These are phyloP conservation scores for Phoenix dactylifera DNA, from an alignment of 176 grass and related monocot species.

Conservation along the genomic window DNA sequence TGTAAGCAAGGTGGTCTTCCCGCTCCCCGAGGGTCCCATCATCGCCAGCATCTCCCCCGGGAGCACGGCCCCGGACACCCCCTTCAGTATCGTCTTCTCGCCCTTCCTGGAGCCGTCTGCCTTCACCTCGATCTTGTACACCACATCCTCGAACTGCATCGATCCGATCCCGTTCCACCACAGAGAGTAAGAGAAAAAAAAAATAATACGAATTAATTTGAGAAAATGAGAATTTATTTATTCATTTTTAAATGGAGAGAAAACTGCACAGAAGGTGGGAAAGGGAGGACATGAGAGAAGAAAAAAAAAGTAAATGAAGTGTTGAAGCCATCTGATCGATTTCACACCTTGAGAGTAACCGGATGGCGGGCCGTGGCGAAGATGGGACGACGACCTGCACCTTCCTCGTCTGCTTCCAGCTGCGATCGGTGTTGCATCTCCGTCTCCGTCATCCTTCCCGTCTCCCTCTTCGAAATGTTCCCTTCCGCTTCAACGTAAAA, in stretches of 20 bases:
- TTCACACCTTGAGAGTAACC: neutral
- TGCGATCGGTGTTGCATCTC: no score
- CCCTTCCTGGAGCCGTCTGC: neutral
- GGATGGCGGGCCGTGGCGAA: neutral
- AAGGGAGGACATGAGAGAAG: neutral
- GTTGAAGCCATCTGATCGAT: no score
- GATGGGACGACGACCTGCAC: neutral
- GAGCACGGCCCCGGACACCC: neutral
- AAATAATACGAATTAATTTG: neutral
- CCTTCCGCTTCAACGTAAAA: no score
- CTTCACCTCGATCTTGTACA: neutral
- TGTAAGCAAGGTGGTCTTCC: neutral
- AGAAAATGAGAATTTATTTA: neutral
- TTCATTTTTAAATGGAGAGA: neutral
- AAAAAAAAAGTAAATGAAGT: neutral
- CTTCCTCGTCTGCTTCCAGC: neutral
- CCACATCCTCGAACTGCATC: neutral
- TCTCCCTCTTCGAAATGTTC: no score
- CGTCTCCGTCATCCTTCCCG: no score
- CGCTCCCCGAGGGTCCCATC: neutral
- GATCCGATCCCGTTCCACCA: neutral
- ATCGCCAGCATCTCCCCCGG: neutral
- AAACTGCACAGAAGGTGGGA: no score
- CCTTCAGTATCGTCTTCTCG: neutral
- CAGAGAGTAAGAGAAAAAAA: neutral